Evolutionary conservation across 2,329 filamentous ascomycete genomes (phyloP).

Genomic region (Decorospora gaudefroyi): DNA sequence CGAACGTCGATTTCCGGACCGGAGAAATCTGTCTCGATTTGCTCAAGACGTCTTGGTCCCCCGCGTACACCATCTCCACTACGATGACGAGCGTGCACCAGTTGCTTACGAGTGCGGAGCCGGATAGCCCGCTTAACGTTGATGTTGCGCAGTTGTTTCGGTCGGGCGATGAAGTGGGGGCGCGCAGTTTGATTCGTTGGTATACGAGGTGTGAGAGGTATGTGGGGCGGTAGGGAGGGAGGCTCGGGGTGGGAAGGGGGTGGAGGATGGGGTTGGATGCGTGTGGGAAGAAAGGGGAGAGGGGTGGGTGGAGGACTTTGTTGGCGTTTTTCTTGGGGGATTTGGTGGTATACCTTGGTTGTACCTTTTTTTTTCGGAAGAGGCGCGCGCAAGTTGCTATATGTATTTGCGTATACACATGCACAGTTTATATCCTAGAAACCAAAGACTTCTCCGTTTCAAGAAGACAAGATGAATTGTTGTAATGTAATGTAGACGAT

Average conservation of each 20-base stretch:
- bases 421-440: too few species aligned
- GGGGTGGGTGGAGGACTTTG: background rate
- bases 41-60: slow-evolving; percentile 76
- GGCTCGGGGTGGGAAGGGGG: slow-evolving; percentile 2
- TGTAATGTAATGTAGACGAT: too few species aligned
- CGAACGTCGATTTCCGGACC: slow-evolving; percentile 57
- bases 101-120: slow-evolving; percentile 69
- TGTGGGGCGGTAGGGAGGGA: slow-evolving; percentile 13
- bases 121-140: slow-evolving; percentile 77
- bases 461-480: too few species aligned
- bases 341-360: too few species aligned
- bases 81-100: slow-evolving; percentile 74
- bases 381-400: too few species aligned
- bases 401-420: too few species aligned
- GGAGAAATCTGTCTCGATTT: slow-evolving; percentile 96
- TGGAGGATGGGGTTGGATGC: background rate
- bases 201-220: slow-evolving; percentile 65
- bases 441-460: too few species aligned
- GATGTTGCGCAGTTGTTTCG: slow-evolving; percentile 74
- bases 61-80: slow-evolving; percentile 78
- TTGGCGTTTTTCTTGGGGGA: too few species aligned
- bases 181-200: slow-evolving; percentile 71
- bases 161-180: slow-evolving; percentile 69
- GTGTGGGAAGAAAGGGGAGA: background rate
- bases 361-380: too few species aligned